Percentiles rank a stretch among this genome's conserved stretches.
phyloP scores from a whole-genome alignment of 495 filamentous ascomycete species.

The Bacidia rubella region DNA sequence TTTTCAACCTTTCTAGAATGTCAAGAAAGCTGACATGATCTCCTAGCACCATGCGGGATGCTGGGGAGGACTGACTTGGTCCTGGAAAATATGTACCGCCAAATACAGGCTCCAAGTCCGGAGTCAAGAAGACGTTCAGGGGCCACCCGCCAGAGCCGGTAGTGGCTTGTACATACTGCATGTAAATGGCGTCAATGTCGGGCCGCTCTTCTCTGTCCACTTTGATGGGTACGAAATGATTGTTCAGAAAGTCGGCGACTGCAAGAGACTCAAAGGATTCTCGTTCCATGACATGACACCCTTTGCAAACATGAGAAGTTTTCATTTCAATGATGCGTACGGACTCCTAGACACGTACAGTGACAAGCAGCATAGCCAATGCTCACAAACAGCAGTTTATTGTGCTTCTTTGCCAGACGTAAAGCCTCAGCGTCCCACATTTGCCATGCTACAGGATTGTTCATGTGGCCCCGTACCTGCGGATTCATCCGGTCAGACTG shows the following conservation, averaged over 20 bases:
- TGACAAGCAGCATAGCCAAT: slow-evolving; percentile 96
- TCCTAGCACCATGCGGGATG: slow-evolving; percentile 24
- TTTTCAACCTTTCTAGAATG: slow-evolving; percentile 67
- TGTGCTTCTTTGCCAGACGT: slow-evolving; percentile 58
- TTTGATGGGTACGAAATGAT: slow-evolving; percentile 81
- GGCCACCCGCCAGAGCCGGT: slow-evolving; percentile 92
- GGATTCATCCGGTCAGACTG: background rate
- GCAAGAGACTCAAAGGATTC: slow-evolving; percentile 80
- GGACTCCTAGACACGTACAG: slow-evolving; percentile 40
- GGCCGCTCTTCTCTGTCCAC: slow-evolving; percentile 92
- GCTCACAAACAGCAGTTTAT: slow-evolving; percentile 83
- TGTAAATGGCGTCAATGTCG: slow-evolving; percentile 91
- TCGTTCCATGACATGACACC: slow-evolving; percentile 87
- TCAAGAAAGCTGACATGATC: slow-evolving; percentile 60
- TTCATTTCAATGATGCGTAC: too few species aligned
- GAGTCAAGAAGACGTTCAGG: slow-evolving; percentile 90
- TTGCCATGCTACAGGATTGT: slow-evolving; percentile 91
- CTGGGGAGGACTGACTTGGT: slow-evolving; percentile 39
- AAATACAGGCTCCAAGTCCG: slow-evolving; percentile 83
- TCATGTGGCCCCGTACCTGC: slow-evolving; percentile 62
- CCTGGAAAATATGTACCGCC: slow-evolving; percentile 96
- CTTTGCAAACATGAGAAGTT: slow-evolving; percentile 28
- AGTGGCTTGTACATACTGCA: slow-evolving; percentile 94
- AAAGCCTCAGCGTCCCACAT: slow-evolving; percentile 69
- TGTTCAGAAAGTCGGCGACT: slow-evolving; percentile 72